These are phyloP conservation scores for Cladobotryum mycophilum DNA, from an alignment of 2,329 filamentous ascomycete species.

Conservation along the genomic window DNA sequence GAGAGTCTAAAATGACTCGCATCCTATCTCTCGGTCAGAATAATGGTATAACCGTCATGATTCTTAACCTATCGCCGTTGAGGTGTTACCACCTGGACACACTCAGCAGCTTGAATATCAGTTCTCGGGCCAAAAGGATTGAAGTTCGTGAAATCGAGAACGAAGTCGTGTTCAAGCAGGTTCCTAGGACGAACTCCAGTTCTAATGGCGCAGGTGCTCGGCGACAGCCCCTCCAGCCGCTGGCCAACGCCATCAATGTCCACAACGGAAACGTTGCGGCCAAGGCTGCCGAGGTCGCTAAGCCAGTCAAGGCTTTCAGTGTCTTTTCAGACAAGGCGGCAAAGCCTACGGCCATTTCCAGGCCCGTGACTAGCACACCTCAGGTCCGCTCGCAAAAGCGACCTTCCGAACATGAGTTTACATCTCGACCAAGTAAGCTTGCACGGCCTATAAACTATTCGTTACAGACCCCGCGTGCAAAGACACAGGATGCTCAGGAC, in stretches of 20 bases:
- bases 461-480: conserved; percentile 13
- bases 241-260: conserved; percentile 69
- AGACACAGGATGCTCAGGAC: conserved; percentile 21
- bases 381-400: conserved; percentile 37
- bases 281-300: conserved; percentile 38
- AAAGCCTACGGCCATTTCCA: conserved; percentile 36
- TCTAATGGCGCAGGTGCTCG: conserved; percentile 35
- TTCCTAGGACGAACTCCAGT: conserved; percentile 48
- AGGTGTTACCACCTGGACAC: conserved; percentile 91
- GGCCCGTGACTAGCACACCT: conserved; percentile 28
- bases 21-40: conserved; percentile 91
- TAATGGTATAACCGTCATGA: conserved; percentile 93
- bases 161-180: conserved; percentile 79
- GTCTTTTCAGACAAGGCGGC: conserved; percentile 73
- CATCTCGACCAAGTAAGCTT: conserved; percentile 43
- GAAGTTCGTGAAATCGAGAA: conserved; percentile 95
- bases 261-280: conserved; percentile 51
- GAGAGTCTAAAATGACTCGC: conserved; percentile 95
- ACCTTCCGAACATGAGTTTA: conserved; percentile 33
- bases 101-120: conserved; percentile 87
- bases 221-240: conserved; percentile 72
- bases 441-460: conserved; percentile 27
- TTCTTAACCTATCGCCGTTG: conserved; percentile 87
- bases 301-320: conserved; percentile 75
- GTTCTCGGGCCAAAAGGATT: conserved; percentile 91